Evolutionary conservation across 176 grass and related monocot species (phyloP), one percentile per base, ranked within the genome.

Genomic region (Poa pratensis): DNA sequence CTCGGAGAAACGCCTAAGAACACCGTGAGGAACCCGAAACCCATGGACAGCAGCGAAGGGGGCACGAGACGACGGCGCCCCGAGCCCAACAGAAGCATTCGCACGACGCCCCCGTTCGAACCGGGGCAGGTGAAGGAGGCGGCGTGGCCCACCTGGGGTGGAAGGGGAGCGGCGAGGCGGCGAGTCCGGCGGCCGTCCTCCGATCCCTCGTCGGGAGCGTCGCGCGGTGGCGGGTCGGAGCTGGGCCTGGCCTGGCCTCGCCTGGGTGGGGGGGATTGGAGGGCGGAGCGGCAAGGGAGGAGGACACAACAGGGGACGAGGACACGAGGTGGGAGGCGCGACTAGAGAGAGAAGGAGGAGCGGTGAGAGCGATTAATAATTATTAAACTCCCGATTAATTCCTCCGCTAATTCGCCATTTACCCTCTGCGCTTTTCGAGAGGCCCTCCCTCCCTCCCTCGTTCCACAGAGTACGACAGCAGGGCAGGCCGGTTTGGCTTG

Each of bases 181-280:
- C n/a, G 45, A 54, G 32, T 75, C 84, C 69, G 80, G 66, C 67
- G 49, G 35, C 64, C 75, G 78, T 74, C 35, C 86, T 74, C 35
- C 86, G 90, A 89, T 89, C 86, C 86, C 86, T 58, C 57, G 79
- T 86, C 72, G 83, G 57, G 80, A 85, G 58, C 70, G 80, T 64
- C 72, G 66, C 82, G 73, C 78, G 76, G 85, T 52, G 53, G 86
- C 35, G 80, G 75, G 23, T n/a, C 24, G 69, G 20, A 13, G 60
- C 79, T 39, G 69, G 76, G 80, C 65, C 75, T 74, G 79, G 77
- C 18, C 49, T 72, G 11, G 23, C 60, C 24, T 63, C 26, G 71
- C 59, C 51, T 60, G 82, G n/a, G 61, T 30, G 82, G 19, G 48
- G 7, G 76, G 65, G 88, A 82, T 84, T 64, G n/a, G 78, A 42